Evolutionary conservation across 176 grass and related monocot genomes (phyloP), one percentile per base, ranked within the genome.

Genomic region (Tillandsia leiboldiana): DNA sequence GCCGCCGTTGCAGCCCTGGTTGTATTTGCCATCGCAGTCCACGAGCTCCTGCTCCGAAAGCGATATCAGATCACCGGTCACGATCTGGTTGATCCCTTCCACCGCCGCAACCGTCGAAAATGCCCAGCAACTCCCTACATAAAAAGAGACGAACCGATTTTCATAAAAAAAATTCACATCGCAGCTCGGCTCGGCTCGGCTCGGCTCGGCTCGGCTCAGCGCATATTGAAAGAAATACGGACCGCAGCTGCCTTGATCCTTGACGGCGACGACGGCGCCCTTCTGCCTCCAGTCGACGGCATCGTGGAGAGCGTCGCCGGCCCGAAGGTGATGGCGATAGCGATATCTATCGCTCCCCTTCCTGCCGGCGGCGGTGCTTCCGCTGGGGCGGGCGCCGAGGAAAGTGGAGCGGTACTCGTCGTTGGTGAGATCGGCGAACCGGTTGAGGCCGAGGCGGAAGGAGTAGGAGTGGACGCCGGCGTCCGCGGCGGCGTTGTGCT

Each of bases 401-500:
- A 47, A 66, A 27, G 5, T 56, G 13, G 72, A 18, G 14, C 72
- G 80, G 83, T 68, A 90, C 79, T 86, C 87, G 56, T 77, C 80
- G 1, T 77, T 62, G 13, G 87, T 86, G 65, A 90, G 72, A 68
- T 86, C 83, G 33, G 79, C 87, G 65, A 90, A 90, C 2, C 63
- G 73, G 79, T 75, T 85, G n/a, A 90, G 79, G 51, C 83, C 87
- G 65, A 90, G 75, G 42, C 69, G 72, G 73, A 71, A 90, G 27
- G 33, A 15, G 76, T 78, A 76, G 14, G 18, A 63, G 29, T 5
- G 3, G 29, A 3, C 14, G n/a, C 82, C 83, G 1, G 69, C 79
- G 70, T 85, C 87, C 0, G 83, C 87, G 67, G 77, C 83, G 0
- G 87, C 76, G 71, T 90, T 90, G 75, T 85, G 87, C 26, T 15